Evolutionary conservation across 2,329 filamentous ascomycete species (phyloP).

Genomic region (Paecilomyces dactylethromorphus): DNA sequence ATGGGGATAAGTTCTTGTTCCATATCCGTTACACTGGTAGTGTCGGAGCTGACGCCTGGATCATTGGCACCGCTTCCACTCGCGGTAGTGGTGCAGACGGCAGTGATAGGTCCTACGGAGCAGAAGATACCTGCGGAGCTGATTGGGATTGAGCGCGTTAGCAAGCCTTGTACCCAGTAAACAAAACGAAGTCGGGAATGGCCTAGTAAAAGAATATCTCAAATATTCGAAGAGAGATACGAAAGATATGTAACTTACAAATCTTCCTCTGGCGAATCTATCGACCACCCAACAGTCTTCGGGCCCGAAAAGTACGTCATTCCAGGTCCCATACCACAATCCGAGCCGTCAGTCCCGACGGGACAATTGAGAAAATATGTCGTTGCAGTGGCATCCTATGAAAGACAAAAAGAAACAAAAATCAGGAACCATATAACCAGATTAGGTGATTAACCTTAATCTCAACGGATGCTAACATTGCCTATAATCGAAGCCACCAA

Average conservation of each 20-base stretch:
- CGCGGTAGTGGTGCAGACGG: neutral
- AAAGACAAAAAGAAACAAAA: neutral
- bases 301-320: slow-evolving; percentile 14
- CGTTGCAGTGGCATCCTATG: neutral
- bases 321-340: slow-evolving; percentile 22
- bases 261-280: neutral
- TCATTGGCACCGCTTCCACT: neutral
- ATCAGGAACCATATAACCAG: neutral
- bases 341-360: slow-evolving; percentile 11
- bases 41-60: neutral
- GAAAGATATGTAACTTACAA: neutral
- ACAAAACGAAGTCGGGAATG: no score
- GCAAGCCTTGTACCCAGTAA: neutral
- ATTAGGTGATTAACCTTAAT: slow-evolving; percentile 17
- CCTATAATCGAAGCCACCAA: slow-evolving; percentile 18
- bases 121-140: neutral
- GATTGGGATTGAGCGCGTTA: neutral
- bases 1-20: slow-evolving; percentile 12
- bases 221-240: no score
- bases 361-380: neutral
- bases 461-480: slow-evolving; percentile 9
- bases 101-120: neutral
- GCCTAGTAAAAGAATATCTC: no score
- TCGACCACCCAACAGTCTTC: slow-evolving; percentile 7
- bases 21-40: neutral